Base-by-base conservation (phyloP, 192 early-diverging fungal genomes). In the Chytriomyces hyalinus region DNA sequence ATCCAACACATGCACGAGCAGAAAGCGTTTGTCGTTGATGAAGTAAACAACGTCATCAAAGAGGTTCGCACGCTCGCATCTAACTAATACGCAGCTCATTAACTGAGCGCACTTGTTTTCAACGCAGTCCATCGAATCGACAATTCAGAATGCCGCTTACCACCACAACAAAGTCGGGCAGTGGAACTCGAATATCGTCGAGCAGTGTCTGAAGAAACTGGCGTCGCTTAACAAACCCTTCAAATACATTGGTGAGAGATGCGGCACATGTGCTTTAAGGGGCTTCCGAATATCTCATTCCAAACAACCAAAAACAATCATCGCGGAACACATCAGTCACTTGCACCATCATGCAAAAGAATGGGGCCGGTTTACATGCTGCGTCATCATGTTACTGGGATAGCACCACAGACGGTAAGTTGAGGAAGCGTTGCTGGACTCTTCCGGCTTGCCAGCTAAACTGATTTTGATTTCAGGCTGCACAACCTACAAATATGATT, bases 301-400 rank as follows among this genome's bases (percentile, higher is more conserved):
- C 20, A 20, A 59, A 59, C 15, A 59, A 20, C 57, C 57, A 15
- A 20, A n/a, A 15, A 59, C 57, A n/a, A 59, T 4, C 57, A n/a
- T 59, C 20, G 22, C 13, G 64, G 15, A n/a, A n/a, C 57, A 13
- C 45, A 49, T 7, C 63, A 86, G 85, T 93, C 8, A 94, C 92
- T 15, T 93, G 92, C 78, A 89, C 92, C 22, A 93, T 94, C 53
- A 90, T 94, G 90, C 92, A 94, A 85, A 92, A 91, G 79, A 93
- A 91, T 80, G 92, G 92, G 13, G 92, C 91, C 45, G 93, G 93
- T 28, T 84, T 94, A 60, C 92, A 94, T 80, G 87, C 88, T 26
- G 91, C 91, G n/a, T 91, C 87, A 28, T 89, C 87, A 45, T 92
- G 91, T 73, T 92, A 87, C 82, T 94, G 93, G 93, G 93, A 94